Evolutionary conservation across 352 stramenopile species (phyloP).

Genomic region (Globisporangium perplexum): DNA sequence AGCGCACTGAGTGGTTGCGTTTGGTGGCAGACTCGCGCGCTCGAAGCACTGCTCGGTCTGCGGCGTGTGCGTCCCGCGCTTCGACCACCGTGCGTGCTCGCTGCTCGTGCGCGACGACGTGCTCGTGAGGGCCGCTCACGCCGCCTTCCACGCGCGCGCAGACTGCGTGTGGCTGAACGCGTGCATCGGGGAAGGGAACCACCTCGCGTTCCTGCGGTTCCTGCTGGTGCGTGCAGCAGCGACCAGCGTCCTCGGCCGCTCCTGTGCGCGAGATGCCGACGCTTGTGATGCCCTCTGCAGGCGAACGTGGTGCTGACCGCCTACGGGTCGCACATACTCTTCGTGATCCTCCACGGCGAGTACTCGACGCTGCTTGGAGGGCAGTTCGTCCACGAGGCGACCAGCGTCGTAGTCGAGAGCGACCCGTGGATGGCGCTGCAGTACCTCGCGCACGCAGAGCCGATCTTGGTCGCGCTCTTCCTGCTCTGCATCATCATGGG

Average conservation of each 20-base stretch:
- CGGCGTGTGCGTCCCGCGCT: slow-evolving; percentile 56
- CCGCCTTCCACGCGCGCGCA: not conserved
- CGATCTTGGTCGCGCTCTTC: slow-evolving; percentile 33
- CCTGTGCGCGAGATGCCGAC: not conserved
- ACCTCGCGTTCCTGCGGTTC: slow-evolving; percentile 50
- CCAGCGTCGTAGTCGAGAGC: slow-evolving; percentile 25
- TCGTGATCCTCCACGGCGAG: slow-evolving; percentile 33
- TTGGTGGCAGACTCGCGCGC: slow-evolving; percentile 48
- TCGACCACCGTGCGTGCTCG: slow-evolving; percentile 50
- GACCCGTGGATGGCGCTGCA: slow-evolving; percentile 34
- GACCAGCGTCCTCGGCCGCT: not conserved
- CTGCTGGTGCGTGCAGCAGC: slow-evolving; percentile 23
- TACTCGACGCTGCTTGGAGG: slow-evolving; percentile 31
- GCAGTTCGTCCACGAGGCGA: slow-evolving; percentile 38
- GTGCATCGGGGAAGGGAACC: slow-evolving; percentile 62
- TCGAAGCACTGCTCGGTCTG: slow-evolving; percentile 68
- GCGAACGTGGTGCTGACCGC: slow-evolving; percentile 38
- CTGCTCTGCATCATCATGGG: slow-evolving; percentile 47
- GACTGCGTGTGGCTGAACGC: slow-evolving; percentile 61
- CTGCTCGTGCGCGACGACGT: no score
- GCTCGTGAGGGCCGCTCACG: not conserved
- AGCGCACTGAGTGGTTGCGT: no score
- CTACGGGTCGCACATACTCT: slow-evolving; percentile 53
- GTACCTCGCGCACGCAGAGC: slow-evolving; percentile 46
- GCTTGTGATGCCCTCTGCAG: slow-evolving; percentile 13